Evolutionary conservation across 2,329 filamentous ascomycete species (phyloP), one percentile per base, ranked within the genome.

Genomic region (Bipolaris oryzae): DNA sequence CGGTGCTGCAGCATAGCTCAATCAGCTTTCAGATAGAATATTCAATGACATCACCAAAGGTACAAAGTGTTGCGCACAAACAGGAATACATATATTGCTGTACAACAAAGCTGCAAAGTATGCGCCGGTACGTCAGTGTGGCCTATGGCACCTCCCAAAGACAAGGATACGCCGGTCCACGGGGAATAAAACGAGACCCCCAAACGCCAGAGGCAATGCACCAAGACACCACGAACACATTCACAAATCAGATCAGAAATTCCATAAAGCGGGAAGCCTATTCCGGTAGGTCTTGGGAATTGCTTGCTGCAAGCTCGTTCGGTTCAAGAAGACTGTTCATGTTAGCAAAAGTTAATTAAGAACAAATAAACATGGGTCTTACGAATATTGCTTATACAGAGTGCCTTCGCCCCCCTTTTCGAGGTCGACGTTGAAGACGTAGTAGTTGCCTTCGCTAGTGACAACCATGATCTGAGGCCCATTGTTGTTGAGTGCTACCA

Each of bases 391-490:
- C 75, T 96, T 96, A 50, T 93, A 88, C 66, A 99, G 78, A 46
- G 90, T 91, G 0, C 95, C 95, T 78, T 99, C 95, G 21, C 95
- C 95, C 16, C 95, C 95, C 60, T 91, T 90, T 67, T 96, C 93
- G 81, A 99, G 86, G 74, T 99, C 93, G 52, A 99, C 92, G 63
- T 91, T 94, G 77, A 94, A 99, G 28, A 98, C 89, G 68, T 95
- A 96, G 72, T 97, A 98, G 21, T 89, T 89, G 9, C 95, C 95
- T 74, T 99, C 95, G 67, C 90, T 97, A 0, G 95, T 99, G 13
- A 97, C 93, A 0, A 98, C 91, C 93, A 99, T 98, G 46, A 99
- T 91, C 70, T 98, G 93, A 0, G 95, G 95, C 23, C 90, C 93
- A 73, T 88, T 96, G 70, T 89, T 95, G 73, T 91, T 96, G 89